Base-by-base conservation (phyloP, 2,329 filamentous ascomycete species). In the Ceratocystis destructans region DNA sequence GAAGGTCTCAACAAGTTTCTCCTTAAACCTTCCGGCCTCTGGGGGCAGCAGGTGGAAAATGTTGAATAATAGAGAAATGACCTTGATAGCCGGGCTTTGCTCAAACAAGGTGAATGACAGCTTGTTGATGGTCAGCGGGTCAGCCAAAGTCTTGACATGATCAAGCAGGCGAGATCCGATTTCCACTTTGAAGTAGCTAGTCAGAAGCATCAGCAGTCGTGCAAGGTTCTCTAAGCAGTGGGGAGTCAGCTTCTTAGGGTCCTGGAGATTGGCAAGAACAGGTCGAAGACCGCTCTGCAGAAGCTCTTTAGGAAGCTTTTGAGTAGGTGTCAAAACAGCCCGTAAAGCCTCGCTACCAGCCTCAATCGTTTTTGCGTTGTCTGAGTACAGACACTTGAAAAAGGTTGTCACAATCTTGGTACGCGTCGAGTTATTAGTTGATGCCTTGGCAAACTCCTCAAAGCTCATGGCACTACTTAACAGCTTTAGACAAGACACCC, bases 171-270 rank as follows among this genome's bases (percentile, higher is more conserved):
- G 85, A 25, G 90, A 84, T 5, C 94, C 95, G 65, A 99, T 99
- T 74, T 99, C 94, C 0, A 97, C 92, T 76, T 99, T 99, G 77
- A 99, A 99, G 75, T 99, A 99, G 68, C 94, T 97, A 0, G 93
- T 99, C 20, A 99, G 79, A 1, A 99, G 80, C 69, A 94, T 93
- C 68, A 99, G 77, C 1, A 99, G 80, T 48, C 93, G 86, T 20
- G 92, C 92, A 41, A 99, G 79, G 31, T 96, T 96, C 73, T 97
- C 92, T 3, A 99, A 79, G 1, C 92, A 92, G 71, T 92, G 88
- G 0, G 93, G 89, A 22, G 86, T 96, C 22, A 99, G 79, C 67
- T 93, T 87, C 74, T 96, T 90, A 0, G 93, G 89, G 72, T 99
- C 94, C 70, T 96, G 93, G 2, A 99, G 82, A 73, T 96, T 99